Evolutionary conservation across 1,284 basidiomycete genomes (phyloP), one percentile per base, ranked within the genome.

Genomic region (Rhodotorula sp.): DNA sequence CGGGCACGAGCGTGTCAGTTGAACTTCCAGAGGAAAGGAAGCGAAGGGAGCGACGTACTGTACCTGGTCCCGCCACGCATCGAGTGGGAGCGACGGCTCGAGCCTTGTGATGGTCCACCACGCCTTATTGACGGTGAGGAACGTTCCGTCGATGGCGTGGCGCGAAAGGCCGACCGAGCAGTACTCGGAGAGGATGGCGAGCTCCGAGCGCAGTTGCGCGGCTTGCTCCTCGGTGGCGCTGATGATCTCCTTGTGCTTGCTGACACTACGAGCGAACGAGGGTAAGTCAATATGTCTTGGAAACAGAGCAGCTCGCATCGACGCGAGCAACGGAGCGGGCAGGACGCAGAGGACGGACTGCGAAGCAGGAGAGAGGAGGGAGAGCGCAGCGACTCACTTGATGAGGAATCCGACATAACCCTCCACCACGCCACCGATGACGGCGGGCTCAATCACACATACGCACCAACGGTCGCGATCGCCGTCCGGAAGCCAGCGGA

Each of bases 51-150:
- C 6, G 29, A 50, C 46, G 44, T 25, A 50, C 59, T 61, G 59
- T 4, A 61, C 34, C 17, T 36, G 54, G 21, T 34, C 54, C 6
- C 54, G 32, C 54, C 54, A 55, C 19, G 32, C 32, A 19, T 55
- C 54, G 21, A 55, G 32, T 10, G 54, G 54, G 10, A 22, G 32
- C 34, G 32, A 34, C 6, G 21, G 32, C 8, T 55, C 34, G 21
- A 55, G 21, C 2, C 34, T 17, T 15, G 60, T 61, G 46, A 66
- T 62, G 8, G 34, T 3, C 34, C 41, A 57, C 68, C 68, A 69
- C 6, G 63, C 67, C n/a, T 56, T 39, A 58, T 69, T 69, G 58
- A 66, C 68, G 44, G 54, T 58, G 44, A 63, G 34, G 53, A 63
- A 62, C 15, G 46, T 37, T 7, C 67, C 68, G 21, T 69, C 68